Evolutionary conservation across 768 basidiomycete genomes (phyloP).

Genomic region (Podaxis sp.): DNA sequence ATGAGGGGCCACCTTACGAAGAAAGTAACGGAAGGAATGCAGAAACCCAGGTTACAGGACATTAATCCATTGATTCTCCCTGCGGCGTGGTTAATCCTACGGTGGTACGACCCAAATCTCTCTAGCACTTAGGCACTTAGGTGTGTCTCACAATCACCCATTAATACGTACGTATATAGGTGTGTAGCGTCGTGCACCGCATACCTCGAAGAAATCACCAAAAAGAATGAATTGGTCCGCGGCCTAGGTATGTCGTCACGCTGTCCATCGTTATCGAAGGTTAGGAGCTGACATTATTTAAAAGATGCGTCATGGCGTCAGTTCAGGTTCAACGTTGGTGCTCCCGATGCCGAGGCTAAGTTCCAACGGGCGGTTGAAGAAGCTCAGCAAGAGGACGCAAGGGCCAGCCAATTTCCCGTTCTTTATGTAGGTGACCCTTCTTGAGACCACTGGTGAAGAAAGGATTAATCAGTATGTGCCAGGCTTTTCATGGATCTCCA

Average conservation of each 20-base stretch:
- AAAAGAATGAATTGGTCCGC: conserved; percentile 50
- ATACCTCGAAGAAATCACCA: conserved; percentile 61
- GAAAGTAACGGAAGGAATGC: conserved; percentile 47
- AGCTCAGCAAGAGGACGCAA: conserved; percentile 35
- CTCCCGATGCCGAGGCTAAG: conserved; percentile 70
- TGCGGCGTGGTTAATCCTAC: conserved; percentile 64
- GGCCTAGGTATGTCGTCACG: conserved; percentile 45
- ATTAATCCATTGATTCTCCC: conserved; percentile 46
- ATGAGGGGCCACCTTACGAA: conserved; percentile 60
- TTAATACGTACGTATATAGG: conserved; percentile 31
- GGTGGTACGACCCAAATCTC: conserved; percentile 43
- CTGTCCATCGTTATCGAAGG: neutral
- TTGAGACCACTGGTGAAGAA: neutral
- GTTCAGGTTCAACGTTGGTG: conserved; percentile 69
- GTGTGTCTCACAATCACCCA: neutral
- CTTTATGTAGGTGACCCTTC: conserved; percentile 35
- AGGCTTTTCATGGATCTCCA: conserved; percentile 72
- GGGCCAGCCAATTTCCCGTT: conserved; percentile 45
- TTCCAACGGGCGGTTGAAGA: conserved; percentile 44
- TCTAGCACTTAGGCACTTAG: neutral
- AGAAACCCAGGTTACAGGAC: conserved; percentile 53
- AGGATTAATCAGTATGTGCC: neutral
- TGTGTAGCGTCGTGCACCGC: conserved; percentile 74
- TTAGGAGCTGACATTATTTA: neutral
- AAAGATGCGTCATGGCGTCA: conserved; percentile 53